phyloP scores from a whole-genome alignment of 441 rosid species.

The Erysimum pusillum region DNA sequence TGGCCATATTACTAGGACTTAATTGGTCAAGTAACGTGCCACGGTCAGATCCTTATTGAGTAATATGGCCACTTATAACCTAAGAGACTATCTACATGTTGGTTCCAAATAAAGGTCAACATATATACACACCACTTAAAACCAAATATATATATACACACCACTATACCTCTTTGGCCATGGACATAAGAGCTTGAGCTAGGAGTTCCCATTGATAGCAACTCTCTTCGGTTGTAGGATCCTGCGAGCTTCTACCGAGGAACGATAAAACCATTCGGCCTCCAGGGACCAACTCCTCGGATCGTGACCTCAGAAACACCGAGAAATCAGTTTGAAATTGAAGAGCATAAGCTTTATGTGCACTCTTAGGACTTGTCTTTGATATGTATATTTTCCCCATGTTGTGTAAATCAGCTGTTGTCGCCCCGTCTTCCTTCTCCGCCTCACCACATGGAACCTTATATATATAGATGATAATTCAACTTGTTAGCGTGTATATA shows the following conservation, averaged over 20 bases:
- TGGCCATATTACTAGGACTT: slow-evolving; percentile 23
- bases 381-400: slow-evolving; percentile 47
- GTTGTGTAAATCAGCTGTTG: slow-evolving; percentile 37
- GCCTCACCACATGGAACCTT: slow-evolving; percentile 47
- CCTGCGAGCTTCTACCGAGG: slow-evolving; percentile 45
- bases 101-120: slow-evolving; percentile 28
- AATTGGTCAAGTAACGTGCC: slow-evolving; percentile 32
- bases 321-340: slow-evolving; percentile 48
- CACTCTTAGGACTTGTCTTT: slow-evolving; percentile 46
- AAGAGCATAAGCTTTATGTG: slow-evolving; percentile 45
- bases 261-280: slow-evolving; percentile 51
- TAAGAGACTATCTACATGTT: slow-evolving; percentile 17
- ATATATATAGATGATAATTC: slow-evolving; percentile 9
- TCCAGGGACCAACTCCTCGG: slow-evolving; percentile 49
- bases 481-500: slow-evolving; percentile 12
- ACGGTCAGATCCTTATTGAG: slow-evolving; percentile 24
- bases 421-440: slow-evolving; percentile 22
- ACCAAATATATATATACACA: background rate
- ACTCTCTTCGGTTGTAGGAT: slow-evolving; percentile 48
- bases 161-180: slow-evolving; percentile 50
- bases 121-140: background rate
- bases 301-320: slow-evolving; percentile 41
- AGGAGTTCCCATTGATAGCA: slow-evolving; percentile 51
- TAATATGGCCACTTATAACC: slow-evolving; percentile 30
- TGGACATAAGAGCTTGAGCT: slow-evolving; percentile 51